Percentiles rank a stretch among this genome's conserved stretches.
phyloP scores from a whole-genome alignment of 2,329 filamentous ascomycete species.

The Periconia macrospinosa region DNA sequence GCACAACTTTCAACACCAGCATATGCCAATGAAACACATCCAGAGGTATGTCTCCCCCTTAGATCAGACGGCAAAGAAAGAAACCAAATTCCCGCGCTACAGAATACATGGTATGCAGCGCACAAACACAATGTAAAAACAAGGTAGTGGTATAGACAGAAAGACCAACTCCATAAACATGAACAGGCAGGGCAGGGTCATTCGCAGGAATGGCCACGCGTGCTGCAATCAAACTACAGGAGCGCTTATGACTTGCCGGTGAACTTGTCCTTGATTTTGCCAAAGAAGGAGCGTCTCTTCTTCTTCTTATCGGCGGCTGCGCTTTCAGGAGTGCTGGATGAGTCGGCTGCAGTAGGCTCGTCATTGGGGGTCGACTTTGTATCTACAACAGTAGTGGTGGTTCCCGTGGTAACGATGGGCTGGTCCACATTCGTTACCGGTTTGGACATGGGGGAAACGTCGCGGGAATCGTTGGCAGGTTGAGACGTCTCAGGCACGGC shows the following conservation, averaged over 20 bases:
- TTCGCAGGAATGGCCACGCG: constrained; percentile 5
- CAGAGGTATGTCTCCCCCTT: constrained; percentile 7
- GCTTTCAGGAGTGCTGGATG: constrained; percentile 45
- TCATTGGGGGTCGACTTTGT: constrained; percentile 29
- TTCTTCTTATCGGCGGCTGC: constrained; percentile 46
- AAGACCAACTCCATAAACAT: constrained; percentile 35
- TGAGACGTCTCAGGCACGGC: constrained; percentile 28
- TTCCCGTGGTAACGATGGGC: constrained; percentile 46
- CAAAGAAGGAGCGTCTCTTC: constrained; percentile 52
- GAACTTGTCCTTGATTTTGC: constrained; percentile 54
- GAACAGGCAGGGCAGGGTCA: constrained; percentile 22
- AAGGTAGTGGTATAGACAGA: constrained; percentile 40
- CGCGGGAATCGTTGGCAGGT: constrained; percentile 39
- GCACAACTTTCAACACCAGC: background rate
- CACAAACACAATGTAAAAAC: constrained; percentile 18
- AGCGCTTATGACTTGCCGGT: constrained; percentile 28
- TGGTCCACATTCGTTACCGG: constrained; percentile 41
- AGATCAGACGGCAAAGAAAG: background rate
- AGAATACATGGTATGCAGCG: constrained; percentile 18
- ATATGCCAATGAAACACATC: constrained; percentile 12
- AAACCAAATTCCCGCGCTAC: constrained; percentile 4
- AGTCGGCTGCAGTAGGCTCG: constrained; percentile 24
- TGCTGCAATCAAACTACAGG: background rate
- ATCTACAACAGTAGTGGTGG: constrained; percentile 36
- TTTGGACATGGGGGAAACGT: constrained; percentile 47